Evolutionary conservation across 495 filamentous ascomycete genomes (phyloP), one percentile per base, ranked within the genome.

Genomic region (Daldinia loculata): DNA sequence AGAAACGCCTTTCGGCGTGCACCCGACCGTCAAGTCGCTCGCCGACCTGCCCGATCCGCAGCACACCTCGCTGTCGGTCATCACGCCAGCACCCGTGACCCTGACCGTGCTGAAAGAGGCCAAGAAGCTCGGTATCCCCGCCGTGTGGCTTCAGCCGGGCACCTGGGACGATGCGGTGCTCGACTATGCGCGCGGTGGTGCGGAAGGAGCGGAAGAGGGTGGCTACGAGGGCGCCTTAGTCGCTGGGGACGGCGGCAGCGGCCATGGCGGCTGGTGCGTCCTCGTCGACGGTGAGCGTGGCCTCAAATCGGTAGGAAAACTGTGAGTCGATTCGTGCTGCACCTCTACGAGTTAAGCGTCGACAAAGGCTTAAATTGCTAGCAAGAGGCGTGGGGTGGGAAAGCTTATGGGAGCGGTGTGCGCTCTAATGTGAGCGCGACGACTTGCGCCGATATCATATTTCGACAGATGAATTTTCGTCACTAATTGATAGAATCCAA

Each of bases 101-200:
- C 80, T 85, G 24, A 76, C 85, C 63, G 79, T 95, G 11, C 84
- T 99, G 24, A 80, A 89, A 72, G 90, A 97, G 79, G 95, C 95
- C 1, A 91, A 92, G 77, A 85, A 88, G 26, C 85, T 92, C 5
- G 94, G 94, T 0, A 85, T 98, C 7, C 85, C 86, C 3, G 88
- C 91, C 14, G 92, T 98, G 14, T 99, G 94, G 91, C 79, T 99
- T 63, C 95, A 99, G 79, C 95, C 95, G 0, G 95, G 95, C 1
- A 93, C 88, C 8, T 98, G 91, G 72, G 88, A 97, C 76, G 85
- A 90, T 27, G 84, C 88, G 43, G 91, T 91, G 48, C 73, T 97
- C 67, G 81, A 83, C 7, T 95, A 84, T 79, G 93, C 93, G 22
- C 80, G 80, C 76, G 70, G 84, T 85, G 63, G 41, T 22, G 80